Evolutionary conservation across 192 early-diverging fungal species (phyloP).

Genomic region (Radiomyces spectabilis): DNA sequence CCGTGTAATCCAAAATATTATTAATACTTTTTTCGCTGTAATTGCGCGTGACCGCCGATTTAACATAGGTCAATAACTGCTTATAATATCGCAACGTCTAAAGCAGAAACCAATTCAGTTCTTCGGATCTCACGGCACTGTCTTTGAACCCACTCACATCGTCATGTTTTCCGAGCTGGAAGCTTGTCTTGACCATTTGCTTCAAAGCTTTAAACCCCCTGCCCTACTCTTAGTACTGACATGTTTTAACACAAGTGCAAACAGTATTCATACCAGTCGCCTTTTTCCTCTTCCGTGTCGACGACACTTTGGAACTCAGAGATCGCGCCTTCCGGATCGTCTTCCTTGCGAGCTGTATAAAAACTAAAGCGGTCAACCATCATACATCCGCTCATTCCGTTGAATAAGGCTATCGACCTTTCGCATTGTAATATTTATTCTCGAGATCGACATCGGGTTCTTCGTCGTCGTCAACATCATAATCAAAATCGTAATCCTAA

Average conservation of each 20-base stretch:
- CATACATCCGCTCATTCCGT: not conserved
- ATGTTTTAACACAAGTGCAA: not conserved
- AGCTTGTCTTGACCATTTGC: constrained; percentile 79
- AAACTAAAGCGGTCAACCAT: not conserved
- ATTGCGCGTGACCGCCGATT: constrained; percentile 74
- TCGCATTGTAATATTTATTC: constrained; percentile 87
- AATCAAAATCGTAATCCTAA: constrained; percentile 86
- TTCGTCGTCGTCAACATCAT: constrained; percentile 77
- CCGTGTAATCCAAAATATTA: constrained; percentile 78
- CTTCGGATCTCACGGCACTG: too few species aligned
- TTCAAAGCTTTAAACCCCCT: constrained; percentile 91
- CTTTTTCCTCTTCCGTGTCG: constrained; percentile 71
- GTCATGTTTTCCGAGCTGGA: constrained; percentile 56
- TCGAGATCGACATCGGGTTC: constrained; percentile 78
- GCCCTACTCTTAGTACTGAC: not conserved
- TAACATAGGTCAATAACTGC: constrained; percentile 66
- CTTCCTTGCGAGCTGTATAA: constrained; percentile 64
- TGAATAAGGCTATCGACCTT: constrained; percentile 41
- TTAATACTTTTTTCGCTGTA: constrained; percentile 90
- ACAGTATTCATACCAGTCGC: constrained; percentile 59
- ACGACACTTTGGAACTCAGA: constrained; percentile 72
- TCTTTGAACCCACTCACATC: constrained; percentile 31
- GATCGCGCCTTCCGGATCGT: constrained; percentile 64
- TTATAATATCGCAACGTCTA: constrained; percentile 69
- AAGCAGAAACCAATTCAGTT: not conserved